Evolutionary conservation across 2,329 filamentous ascomycete genomes (phyloP), one percentile per base, ranked within the genome.

Genomic region (Colletotrichum costaricense): DNA sequence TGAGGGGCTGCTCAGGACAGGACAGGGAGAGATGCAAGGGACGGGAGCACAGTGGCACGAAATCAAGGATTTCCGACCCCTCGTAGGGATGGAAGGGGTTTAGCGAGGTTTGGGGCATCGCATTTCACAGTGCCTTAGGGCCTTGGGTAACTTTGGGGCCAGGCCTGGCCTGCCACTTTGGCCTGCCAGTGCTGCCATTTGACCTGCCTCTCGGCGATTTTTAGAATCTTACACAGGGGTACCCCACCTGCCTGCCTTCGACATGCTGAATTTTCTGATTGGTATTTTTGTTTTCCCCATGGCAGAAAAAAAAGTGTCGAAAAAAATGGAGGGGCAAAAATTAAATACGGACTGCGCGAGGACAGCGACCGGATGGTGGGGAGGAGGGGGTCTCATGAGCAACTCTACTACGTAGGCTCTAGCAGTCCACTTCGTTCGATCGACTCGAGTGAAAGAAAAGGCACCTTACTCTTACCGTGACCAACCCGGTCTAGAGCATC

Each of bases 21-120:
- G 65, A 68, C 65, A 72, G 65, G 69, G 69, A 72, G 65, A 28
- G 65, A 69, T 72, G 69, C 69, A 72, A 72, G 69, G 69, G 69
- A 65, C 65, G 56, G 55, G 56, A 35, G 65, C 56, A 60, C 65
- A 67, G 49, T 64, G 62, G 30, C 30, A 46, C 49, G 62, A 64
- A 64, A 55, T 54, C n/a, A 49, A 49, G 38, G 65, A 49, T 60
- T 62, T 28, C 16, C 7, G n/a, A 54, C 58, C 70, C 59, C 70
- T 69, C 66, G 38, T 58, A 58, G 30, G 42, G 54, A 73, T 70
- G 67, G 59, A 70, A 70, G 42, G 42, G 60, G 70, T 56, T 64
- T 64, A 72, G 69, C 69, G 57, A 69, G 54, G 28, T 57, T 56
- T 67, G 68, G 68, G 63, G 56, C 56, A 67, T 62, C 55, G 42